phyloP scores from a whole-genome alignment of 257 asterid species.

The Solanum pennellii region DNA sequence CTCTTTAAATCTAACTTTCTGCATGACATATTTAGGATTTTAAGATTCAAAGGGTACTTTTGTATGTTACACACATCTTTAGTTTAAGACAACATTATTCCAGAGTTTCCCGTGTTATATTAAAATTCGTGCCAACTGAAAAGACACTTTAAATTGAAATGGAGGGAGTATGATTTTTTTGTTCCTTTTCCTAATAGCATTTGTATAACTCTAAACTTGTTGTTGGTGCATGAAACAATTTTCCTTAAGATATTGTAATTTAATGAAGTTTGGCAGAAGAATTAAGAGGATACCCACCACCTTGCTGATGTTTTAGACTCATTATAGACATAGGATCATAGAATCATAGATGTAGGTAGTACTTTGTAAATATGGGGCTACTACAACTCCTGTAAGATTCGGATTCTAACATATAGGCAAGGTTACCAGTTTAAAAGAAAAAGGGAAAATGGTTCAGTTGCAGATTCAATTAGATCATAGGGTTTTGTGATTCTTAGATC shows the following conservation, averaged over 20 bases:
- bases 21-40: neutral
- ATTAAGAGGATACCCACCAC: neutral
- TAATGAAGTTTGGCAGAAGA: neutral
- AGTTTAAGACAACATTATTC: neutral
- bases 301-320: neutral
- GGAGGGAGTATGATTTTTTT: neutral
- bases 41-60: neutral
- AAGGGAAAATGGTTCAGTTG: neutral
- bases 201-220: neutral
- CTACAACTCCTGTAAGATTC: too few species aligned
- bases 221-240: neutral
- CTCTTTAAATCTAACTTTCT: neutral
- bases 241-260: neutral
- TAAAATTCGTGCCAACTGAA: neutral
- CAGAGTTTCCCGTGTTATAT: neutral
- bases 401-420: too few species aligned
- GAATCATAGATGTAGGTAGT: too few species aligned
- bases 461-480: neutral
- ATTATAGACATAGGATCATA: too few species aligned
- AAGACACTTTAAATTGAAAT: neutral
- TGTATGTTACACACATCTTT: neutral
- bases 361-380: too few species aligned
- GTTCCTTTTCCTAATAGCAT: neutral
- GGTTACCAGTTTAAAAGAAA: too few species aligned
- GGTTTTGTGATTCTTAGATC: neutral